Conservation (phyloP, 805 yeast species). For the Candida maesae region DNA sequence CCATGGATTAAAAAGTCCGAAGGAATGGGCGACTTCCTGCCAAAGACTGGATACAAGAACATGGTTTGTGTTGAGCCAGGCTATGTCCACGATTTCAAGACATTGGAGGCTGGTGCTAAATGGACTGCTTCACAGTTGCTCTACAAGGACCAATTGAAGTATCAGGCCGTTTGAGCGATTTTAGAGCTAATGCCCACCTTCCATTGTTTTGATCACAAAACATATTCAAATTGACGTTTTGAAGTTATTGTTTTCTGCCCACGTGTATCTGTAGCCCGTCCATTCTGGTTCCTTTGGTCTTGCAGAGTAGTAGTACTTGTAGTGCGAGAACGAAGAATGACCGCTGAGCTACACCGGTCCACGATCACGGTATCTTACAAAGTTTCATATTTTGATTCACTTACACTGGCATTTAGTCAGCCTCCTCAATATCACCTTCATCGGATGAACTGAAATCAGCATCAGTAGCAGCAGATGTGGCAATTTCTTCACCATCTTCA, state of each 20-base stretch:
- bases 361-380: too few relatives aligned
- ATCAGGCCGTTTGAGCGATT: conserved; percentile 44
- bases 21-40: conserved; percentile 85
- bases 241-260: too few relatives aligned
- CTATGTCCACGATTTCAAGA: conserved; percentile 64
- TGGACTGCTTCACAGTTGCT: conserved; percentile 72
- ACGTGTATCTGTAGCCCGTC: too few relatives aligned
- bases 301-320: too few relatives aligned
- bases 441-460: conserved; percentile 31
- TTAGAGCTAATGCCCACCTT: too few relatives aligned
- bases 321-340: too few relatives aligned
- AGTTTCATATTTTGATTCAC: too few relatives aligned
- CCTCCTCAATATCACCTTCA: conserved; percentile 29
- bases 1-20: conserved; percentile 88
- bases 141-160: conserved; percentile 55
- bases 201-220: too few relatives aligned
- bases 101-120: conserved; percentile 61
- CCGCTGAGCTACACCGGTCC: too few relatives aligned
- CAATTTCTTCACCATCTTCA: conserved; percentile 7
- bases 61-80: conserved; percentile 98
- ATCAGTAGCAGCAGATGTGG: conserved; percentile 19
- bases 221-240: too few relatives aligned
- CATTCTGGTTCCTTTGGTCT: too few relatives aligned
- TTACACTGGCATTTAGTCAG: too few relatives aligned
- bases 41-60: conserved; percentile 73